Base-by-base conservation (phyloP, 163 green algal species). In the Volvox carteri region DNA sequence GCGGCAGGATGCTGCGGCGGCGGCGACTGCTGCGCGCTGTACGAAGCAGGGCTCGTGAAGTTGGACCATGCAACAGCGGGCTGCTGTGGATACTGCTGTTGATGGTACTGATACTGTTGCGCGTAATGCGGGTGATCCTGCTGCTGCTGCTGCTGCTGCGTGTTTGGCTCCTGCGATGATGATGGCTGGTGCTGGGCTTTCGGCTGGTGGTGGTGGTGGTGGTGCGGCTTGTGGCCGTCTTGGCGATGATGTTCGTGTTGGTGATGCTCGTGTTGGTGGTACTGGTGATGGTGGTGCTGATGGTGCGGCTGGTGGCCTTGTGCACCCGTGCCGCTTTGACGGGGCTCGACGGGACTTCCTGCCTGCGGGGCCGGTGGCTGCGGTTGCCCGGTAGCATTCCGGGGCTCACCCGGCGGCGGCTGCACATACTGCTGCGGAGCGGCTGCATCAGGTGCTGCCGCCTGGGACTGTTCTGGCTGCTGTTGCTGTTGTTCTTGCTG, bases 81-180 rank as follows among this genome's bases (percentile, higher is more conserved):
- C 42, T 44, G 73, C 44, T 84, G 75, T 52, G 33, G 46, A 11
- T 68, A 48, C 30, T 48, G 46, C 46, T 65, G 74, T 18, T 60
- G 35, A 33, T 70, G 77, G 39, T 52, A 35, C 5, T 73, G 35
- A 21, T 73, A 41, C 18, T 48, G 48, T 46, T 75, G 65, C 19
- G 62, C 11, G n/a, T 73, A 39, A 37, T 73, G 33, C 4, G 35
- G 28, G 33, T 79, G 72, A 9, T 41, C n/a, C 72, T 81, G 73
- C 73, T 62, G 73, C 42, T 81, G 73, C 73, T 81, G 44, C 73
- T 65, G 73, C 46, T 23, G 44, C 46, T 65, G 44, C 12, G 23
- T 28, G 37, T 87, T 30, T 68, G 41, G 28, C 78, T 50, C 7
- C 58, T 70, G 56, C 60, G 60, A 8, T 50, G 72, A 37, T 39